A percentile compares a stretch with the other conserved stretches of the same genome.
These are phyloP conservation scores for Camellia japonica DNA, from an alignment of 148 eudicot species.

Conservation along the genomic window DNA sequence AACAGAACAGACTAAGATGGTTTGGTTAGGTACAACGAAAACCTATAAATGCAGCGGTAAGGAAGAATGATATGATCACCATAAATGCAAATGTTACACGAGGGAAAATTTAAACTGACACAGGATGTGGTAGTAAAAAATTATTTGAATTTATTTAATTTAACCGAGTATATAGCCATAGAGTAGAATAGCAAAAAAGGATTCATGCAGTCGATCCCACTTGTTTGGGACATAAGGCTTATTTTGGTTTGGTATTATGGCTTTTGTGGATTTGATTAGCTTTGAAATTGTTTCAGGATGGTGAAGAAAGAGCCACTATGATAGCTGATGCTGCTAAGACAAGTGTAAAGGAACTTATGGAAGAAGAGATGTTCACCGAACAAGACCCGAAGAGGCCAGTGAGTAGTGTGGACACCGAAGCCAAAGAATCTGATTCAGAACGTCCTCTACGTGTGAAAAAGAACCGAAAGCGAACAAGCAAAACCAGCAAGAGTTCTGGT, in stretches of 20 bases:
- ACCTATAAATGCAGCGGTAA: too few relatives aligned
- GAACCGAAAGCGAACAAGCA: slow-evolving; percentile 32
- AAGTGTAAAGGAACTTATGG: slow-evolving; percentile 90
- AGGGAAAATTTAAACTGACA: too few relatives aligned
- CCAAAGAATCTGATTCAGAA: slow-evolving; percentile 24
- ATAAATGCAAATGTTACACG: too few relatives aligned
- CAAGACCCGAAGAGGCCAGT: slow-evolving; percentile 31
- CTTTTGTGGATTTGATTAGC: slow-evolving; percentile 3
- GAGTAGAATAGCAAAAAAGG: too few relatives aligned
- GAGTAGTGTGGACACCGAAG: slow-evolving; percentile 23
- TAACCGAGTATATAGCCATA: too few relatives aligned
- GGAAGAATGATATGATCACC: too few relatives aligned
- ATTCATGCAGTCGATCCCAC: too few relatives aligned
- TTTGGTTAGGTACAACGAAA: too few relatives aligned
- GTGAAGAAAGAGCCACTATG: slow-evolving; percentile 33
- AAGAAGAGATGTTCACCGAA: slow-evolving; percentile 77
- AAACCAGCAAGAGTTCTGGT: slow-evolving; percentile 36
- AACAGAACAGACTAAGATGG: too few relatives aligned
- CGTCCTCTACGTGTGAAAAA: slow-evolving; percentile 29
- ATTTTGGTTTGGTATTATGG: neutral
- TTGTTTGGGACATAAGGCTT: too few relatives aligned
- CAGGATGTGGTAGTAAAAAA: too few relatives aligned
- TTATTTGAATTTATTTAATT: too few relatives aligned
- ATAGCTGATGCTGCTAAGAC: slow-evolving; percentile 38
- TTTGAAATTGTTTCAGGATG: slow-evolving; percentile 47